Evolutionary conservation across 345 rosid species (phyloP).

Genomic region (Linum trigynum): DNA sequence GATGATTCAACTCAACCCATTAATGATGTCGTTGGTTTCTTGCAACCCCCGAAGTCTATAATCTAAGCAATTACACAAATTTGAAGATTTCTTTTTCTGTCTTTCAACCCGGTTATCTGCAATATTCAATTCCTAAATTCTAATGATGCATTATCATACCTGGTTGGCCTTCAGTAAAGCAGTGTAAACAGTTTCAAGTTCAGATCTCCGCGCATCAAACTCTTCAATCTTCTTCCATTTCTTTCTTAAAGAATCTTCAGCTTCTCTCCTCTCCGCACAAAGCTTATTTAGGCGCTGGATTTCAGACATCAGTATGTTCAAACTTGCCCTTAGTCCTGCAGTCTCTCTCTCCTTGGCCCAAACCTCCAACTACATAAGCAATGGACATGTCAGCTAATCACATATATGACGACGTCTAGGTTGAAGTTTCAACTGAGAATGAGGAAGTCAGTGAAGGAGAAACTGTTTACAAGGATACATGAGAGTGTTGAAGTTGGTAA

Average conservation of each 20-base stretch:
- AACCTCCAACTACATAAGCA: constrained; percentile 60
- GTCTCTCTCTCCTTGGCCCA: constrained; percentile 95
- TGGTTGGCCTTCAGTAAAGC: constrained; percentile 73
- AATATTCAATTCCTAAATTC: not conserved
- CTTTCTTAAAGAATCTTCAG: constrained; percentile 75
- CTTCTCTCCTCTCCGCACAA: constrained; percentile 89
- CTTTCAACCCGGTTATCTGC: not conserved
- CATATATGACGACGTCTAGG: not conserved
- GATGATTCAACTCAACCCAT: not conserved
- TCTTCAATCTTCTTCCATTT: constrained; percentile 96
- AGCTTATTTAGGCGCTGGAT: constrained; percentile 65
- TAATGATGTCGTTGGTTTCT: not conserved
- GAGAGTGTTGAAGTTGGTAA: too few relatives aligned
- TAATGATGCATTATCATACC: constrained; percentile 36
- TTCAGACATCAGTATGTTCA: constrained; percentile 74
- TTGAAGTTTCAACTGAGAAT: not conserved
- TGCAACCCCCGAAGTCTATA: not conserved
- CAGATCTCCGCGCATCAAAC: constrained; percentile 84
- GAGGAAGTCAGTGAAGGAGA: constrained; percentile 14
- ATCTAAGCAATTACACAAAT: not conserved
- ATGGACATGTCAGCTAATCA: constrained; percentile 10
- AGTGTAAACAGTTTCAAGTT: constrained; percentile 74
- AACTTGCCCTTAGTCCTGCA: constrained; percentile 75
- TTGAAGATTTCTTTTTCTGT: not conserved
- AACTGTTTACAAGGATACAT: constrained; percentile 10